These are phyloP conservation scores for Platanthera guangdongensis DNA, from an alignment of 106 monocot species.

Conservation along the genomic window DNA sequence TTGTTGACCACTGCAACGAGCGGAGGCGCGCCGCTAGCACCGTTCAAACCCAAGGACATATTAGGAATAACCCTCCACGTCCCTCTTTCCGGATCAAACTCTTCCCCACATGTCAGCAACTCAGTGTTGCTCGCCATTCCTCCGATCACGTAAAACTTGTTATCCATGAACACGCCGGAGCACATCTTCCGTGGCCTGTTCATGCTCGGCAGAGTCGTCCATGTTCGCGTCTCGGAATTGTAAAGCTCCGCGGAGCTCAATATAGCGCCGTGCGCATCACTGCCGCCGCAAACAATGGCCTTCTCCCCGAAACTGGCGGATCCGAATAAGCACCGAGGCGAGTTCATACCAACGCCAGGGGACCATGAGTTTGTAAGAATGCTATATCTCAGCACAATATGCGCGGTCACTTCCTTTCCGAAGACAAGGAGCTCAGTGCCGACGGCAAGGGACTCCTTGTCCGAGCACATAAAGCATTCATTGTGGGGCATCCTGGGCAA, in stretches of 20 bases:
- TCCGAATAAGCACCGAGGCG: constrained; percentile 69
- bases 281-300: constrained; percentile 66
- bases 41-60: constrained; percentile 64
- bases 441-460: constrained; percentile 79
- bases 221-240: constrained; percentile 55
- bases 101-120: constrained; percentile 63
- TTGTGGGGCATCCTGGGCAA: constrained; percentile 54
- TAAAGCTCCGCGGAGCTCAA: constrained; percentile 72
- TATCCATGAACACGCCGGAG: constrained; percentile 80
- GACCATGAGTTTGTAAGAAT: constrained; percentile 73
- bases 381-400: constrained; percentile 63
- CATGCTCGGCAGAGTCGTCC: constrained; percentile 64
- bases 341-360: constrained; percentile 47
- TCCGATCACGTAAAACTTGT: constrained; percentile 78
- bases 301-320: constrained; percentile 63
- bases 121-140: constrained; percentile 42
- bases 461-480: constrained; percentile 60
- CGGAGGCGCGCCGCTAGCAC: constrained; percentile 58
- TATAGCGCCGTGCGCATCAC: constrained; percentile 31
- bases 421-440: constrained; percentile 73
- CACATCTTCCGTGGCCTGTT: constrained; percentile 71
- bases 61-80: constrained; percentile 57
- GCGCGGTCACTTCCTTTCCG: constrained; percentile 46
- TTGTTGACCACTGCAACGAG: constrained; percentile 84
- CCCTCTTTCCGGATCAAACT: constrained; percentile 56